Percentiles rank a stretch among this genome's conserved stretches.
Evolutionary conservation across 176 grass and related monocot species (phyloP).

Genomic region (Rhynchospora tenuis): DNA sequence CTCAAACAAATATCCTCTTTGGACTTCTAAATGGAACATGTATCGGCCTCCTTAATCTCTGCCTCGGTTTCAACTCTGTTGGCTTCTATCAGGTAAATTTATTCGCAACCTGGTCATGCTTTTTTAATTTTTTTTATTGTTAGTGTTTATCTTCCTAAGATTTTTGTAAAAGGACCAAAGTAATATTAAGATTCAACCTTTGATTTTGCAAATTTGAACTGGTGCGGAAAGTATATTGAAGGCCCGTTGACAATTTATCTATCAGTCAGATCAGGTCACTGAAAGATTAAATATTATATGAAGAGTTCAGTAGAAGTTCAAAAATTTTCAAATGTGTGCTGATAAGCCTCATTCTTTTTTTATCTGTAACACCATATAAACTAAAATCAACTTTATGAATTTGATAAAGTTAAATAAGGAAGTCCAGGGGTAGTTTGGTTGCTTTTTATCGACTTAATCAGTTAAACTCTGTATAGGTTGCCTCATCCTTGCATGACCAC

Average conservation of each 20-base stretch:
- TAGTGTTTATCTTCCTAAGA: neutral
- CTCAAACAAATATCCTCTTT: slow-evolving; percentile 65
- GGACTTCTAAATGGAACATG: slow-evolving; percentile 82
- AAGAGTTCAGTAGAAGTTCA: neutral
- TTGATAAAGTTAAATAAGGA: neutral
- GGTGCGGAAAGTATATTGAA: neutral
- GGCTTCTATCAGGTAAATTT: slow-evolving; percentile 84
- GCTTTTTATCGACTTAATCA: neutral
- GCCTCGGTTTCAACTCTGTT: slow-evolving; percentile 94
- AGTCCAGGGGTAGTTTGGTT: neutral
- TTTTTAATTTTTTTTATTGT: neutral
- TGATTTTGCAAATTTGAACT: neutral
- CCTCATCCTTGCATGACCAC: no score
- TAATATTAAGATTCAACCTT: neutral
- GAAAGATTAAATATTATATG: neutral
- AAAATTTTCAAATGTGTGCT: neutral
- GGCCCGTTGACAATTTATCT: neutral
- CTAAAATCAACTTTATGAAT: neutral
- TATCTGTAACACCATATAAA: neutral
- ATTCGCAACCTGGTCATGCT: neutral
- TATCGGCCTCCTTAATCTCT: slow-evolving; percentile 94
- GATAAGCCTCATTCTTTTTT: neutral
- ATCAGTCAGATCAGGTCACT: neutral
- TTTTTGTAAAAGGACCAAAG: neutral
- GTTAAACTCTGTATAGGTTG: neutral